Evolutionary conservation across 1,139 yeast species (phyloP), one percentile per base, ranked within the genome.

Genomic region (Saccharomycopsis hybrid): DNA sequence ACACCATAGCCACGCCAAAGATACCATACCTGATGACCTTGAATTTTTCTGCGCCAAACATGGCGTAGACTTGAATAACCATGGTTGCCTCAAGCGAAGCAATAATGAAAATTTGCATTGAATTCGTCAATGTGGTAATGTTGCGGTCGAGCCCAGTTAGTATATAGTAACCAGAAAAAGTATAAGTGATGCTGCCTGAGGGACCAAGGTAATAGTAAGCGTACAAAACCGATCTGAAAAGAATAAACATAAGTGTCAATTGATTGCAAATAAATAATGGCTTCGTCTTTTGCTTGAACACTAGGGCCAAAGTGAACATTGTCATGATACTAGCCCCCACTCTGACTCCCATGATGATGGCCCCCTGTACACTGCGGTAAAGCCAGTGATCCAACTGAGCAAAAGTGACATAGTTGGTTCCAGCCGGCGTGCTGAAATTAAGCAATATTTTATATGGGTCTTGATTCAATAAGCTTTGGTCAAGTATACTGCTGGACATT

Each of bases 221-320:
- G 63, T 72, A 81, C n/a, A 85, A 67, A 4, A 73, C 71, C 1
- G 87, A 77, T 52, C 82, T 84, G 9, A 86, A 53, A 4, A 82
- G 65, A 42, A 82, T 66, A 3, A 78, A 62, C 2, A 77, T 49
- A 49, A 89, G 70, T 24, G 85, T 77, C 2, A 70, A 50, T 60
- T 80, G 81, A 64, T 89, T 88, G 49, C 87, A 66, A 27, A 81
- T 64, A 62, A 86, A 89, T 35, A 88, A 77, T 3, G 89, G 85
- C 0, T 89, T 77, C 41, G 66, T 73, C 58, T 71, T 77, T 52
- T 72, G 74, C 42, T 69, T 72, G 4, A 80, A 70, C 5, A 78
- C 63, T 33, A 76, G 44, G 56, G 67, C 64, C 49, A 72, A 65
- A 24, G 68, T 62, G 31, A 69, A 61, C 51, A 70, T 60, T 2